These are phyloP conservation scores for Xerocomellus amylosporus DNA, from an alignment of 768 basidiomycete genomes.

Conservation along the genomic window DNA sequence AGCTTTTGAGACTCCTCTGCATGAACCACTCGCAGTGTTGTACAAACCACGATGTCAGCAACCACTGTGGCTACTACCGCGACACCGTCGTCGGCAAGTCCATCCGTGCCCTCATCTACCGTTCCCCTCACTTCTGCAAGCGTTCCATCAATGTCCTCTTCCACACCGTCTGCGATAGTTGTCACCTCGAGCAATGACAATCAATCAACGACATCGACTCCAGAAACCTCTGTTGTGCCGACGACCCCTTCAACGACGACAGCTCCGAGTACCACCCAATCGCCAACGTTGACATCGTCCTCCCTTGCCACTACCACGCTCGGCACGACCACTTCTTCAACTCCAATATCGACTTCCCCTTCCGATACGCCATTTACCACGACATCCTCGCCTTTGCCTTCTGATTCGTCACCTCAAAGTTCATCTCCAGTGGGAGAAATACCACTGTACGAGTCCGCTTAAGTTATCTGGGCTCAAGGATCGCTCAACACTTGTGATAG, in stretches of 20 bases:
- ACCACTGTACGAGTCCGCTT: conserved; percentile 27
- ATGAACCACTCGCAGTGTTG: conserved; percentile 19
- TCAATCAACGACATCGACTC: conserved; percentile 20
- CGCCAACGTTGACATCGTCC: conserved; percentile 11
- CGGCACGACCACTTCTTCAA: conserved; percentile 9
- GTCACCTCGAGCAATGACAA: conserved; percentile 14
- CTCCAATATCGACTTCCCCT: conserved; percentile 17
- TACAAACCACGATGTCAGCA: conserved; percentile 9
- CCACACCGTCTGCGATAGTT: conserved; percentile 16
- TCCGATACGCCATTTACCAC: conserved; percentile 13
- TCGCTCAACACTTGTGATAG: conserved; percentile 35
- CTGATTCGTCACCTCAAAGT: conserved; percentile 7
- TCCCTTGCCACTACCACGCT: conserved; percentile 5
- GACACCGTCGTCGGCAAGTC: conserved; percentile 13
- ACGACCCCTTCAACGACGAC: conserved; percentile 21
- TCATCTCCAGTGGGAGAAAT: conserved; percentile 6
- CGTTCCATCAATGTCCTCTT: conserved; percentile 6
- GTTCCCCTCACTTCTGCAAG: conserved; percentile 7
- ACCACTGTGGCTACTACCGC: conserved; percentile 10
- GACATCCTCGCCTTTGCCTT: conserved; percentile 4
- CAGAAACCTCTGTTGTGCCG: conserved; percentile 19
- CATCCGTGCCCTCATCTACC: conserved; percentile 9
- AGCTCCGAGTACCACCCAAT: conserved; percentile 3
- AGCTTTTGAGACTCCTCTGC: conserved; percentile 3
- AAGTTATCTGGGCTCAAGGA: not conserved